Base-by-base conservation (phyloP, 1,284 basidiomycete species). In the Naganishia sp. region DNA sequence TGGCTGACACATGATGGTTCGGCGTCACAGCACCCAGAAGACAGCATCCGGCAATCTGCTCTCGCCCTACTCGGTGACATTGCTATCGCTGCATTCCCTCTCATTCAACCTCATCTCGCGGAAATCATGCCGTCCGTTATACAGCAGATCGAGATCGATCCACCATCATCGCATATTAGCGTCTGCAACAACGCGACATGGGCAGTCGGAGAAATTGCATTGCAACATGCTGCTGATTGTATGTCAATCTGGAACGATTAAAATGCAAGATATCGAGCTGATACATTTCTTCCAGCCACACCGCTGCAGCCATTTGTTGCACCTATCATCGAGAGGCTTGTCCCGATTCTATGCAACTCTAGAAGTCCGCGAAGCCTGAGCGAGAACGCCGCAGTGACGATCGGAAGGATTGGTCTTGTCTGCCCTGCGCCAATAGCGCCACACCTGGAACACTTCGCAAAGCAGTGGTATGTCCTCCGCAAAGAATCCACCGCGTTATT, bases 171-270 rank as follows among this genome's bases (percentile, higher is more conserved):
- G 77, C 93, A 94, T 76, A 87, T 98, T 69, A 94, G 90, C 71
- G 96, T 96, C 13, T 96, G 93, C 80, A 99, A 99, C 82, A 99
- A 99, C 76, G 96, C 96, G n/a, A 94, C 95, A 0, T 99, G 96
- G 96, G 94, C 93, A 21, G 93, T 95, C 15, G 96, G 96, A 55
- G 96, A 99, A 81, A 92, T 99, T 54, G 92, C 96, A 10, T 81
- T 94, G 71, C 88, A 92, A 61, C 93, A 90, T 75, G 89, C 70
- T 42, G 71, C 68, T 28, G 75, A 79, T 68, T 68, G 76, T 69
- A 33, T 53, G 63, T 53, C 9, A n/a, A 21, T 18, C 49, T 13
- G 3, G 2, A 25, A 9, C 7, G 50, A 55, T 23, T n/a, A 7
- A 39, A 13, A 39, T 7, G 4, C 36, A 9, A 39, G 36, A 39